Base-by-base conservation (phyloP, 108 stramenopile species). In the Schizochytrium sp. region DNA sequence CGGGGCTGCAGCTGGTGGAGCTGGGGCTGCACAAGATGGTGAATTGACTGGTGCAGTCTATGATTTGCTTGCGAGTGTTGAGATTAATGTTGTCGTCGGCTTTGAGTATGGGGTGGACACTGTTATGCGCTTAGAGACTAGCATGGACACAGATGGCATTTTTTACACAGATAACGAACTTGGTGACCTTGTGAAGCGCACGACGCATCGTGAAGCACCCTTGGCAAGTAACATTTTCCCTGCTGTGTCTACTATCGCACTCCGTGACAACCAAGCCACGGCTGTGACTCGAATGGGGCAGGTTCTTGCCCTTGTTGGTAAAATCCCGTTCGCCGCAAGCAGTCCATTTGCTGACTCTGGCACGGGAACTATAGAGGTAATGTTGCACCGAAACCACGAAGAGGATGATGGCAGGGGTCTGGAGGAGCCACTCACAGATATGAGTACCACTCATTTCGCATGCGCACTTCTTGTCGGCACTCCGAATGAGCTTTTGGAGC, bases 81-180 rank as follows among this genome's bases (percentile, higher is more conserved):
- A 83, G 5, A n/a, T 83, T 17, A 50, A 17, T 40, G 38, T 55
- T 42, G 47, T 55, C 50, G 76, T 83, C 10, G 76, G 50, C 5
- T 55, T 55, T 49, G 76, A 83, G 76, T 47, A 55, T 5, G 76
- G 53, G 10, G 28, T 49, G 76, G 76, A 83, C 53, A 83, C 76
- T 7, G 76, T 83, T 8, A 55, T 83, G 53, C 76, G 76, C 55
- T 40, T 83, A 38, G 76, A 83, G 15, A 83, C 76, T 1, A 83
- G 53, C 53, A 83, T 83, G 76, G 76, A 83, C n/a, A 83, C 76
- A 38, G 76, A 83, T 83, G 76, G 76, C 10, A 53, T 83, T 53
- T 83, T 83, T 55, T 83, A 83, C 1, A 47, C 76, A 13, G 76
- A 83, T 40, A 83, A 83, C 47, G 53, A n/a, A 13, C 76, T 83